Conservation (phyloP, 2,329 filamentous ascomycete species). For the Grosmannia serpens region DNA sequence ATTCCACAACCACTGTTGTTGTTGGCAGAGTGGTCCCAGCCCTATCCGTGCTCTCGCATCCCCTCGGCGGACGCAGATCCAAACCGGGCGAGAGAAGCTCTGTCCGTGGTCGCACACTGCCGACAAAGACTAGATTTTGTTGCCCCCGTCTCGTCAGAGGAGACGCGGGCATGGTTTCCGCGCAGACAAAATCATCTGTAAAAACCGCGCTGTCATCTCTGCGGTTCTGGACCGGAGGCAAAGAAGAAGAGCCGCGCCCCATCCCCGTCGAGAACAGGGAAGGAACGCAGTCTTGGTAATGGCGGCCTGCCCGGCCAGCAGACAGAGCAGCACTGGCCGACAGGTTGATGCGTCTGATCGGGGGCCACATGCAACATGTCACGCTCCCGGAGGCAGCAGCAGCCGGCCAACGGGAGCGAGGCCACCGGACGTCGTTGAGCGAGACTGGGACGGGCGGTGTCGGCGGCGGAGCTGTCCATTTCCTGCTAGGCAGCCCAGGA, state of each 20-base stretch:
- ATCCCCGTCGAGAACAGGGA: not conserved
- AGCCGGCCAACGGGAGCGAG: not conserved
- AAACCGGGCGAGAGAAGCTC: slow-evolving; percentile 23
- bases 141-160: slow-evolving; percentile 66
- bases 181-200: slow-evolving; percentile 90
- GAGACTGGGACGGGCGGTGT: slow-evolving; percentile 11
- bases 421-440: slow-evolving; percentile 11
- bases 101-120: slow-evolving; percentile 75
- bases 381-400: not conserved
- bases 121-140: slow-evolving; percentile 91
- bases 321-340: slow-evolving; percentile 24
- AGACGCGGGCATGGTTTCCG: slow-evolving; percentile 23
- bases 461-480: slow-evolving; percentile 11
- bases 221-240: slow-evolving; percentile 31
- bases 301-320: slow-evolving; percentile 34
- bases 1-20: slow-evolving; percentile 8
- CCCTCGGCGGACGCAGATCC: not conserved
- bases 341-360: slow-evolving; percentile 48
- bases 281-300: slow-evolving; percentile 16
- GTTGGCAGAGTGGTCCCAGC: not conserved
- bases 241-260: slow-evolving; percentile 15
- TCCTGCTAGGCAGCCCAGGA: slow-evolving; percentile 12
- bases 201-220: slow-evolving; percentile 69
- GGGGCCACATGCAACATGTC: slow-evolving; percentile 21
- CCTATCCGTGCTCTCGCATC: not conserved